Base-by-base conservation (phyloP, 2,329 filamentous ascomycete species). In the Aspergillaceae sp. region DNA sequence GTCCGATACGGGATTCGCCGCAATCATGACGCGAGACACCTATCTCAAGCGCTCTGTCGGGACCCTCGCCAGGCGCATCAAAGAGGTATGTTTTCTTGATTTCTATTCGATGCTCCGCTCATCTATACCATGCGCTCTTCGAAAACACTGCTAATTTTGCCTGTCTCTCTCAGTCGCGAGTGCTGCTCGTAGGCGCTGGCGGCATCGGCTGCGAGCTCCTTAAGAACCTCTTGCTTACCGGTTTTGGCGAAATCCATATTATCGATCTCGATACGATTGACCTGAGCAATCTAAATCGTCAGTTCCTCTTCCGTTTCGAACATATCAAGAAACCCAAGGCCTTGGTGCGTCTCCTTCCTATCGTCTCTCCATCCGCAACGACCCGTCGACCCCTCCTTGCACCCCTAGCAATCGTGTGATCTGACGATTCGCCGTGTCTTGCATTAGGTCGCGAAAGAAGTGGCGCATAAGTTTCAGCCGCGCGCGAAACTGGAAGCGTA, bases 191-290 rank as follows among this genome's bases (percentile, higher is more conserved):
- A 47, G 92, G 92, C 59, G 92, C 92, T 46, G 92, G 92, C 51
- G 92, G 92, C 51, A 98, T 98, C 63, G 92, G 92, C 57, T 98
- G 92, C 71, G 92, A 98, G 71, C 78, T 98, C 5, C 80, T 98
- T 53, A 98, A 98, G 75, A 95, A 97, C 67, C 82, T 98, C 47
- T 88, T 91, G 40, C 82, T 95, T 42, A 86, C 83, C 38, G 90
- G 91, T 55, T 98, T 95, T 58, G 88, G 88, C 54, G 86, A 95
- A 70, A 83, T 97, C 43, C 87, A 95, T 67, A 84, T 97, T 40
- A 88, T 98, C 56, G 92, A 98, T 67, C 85, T 98, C 49, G 92
- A 98, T 67, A 98, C 92, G 1, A 97, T 98, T 70, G 92, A 98
- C 64, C 77, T 98, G 26, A 95, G 89, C 71, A 98, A 98, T 64